Base-by-base conservation (phyloP, 2,329 filamentous ascomycete species). In the Diaporthe amygdali region DNA sequence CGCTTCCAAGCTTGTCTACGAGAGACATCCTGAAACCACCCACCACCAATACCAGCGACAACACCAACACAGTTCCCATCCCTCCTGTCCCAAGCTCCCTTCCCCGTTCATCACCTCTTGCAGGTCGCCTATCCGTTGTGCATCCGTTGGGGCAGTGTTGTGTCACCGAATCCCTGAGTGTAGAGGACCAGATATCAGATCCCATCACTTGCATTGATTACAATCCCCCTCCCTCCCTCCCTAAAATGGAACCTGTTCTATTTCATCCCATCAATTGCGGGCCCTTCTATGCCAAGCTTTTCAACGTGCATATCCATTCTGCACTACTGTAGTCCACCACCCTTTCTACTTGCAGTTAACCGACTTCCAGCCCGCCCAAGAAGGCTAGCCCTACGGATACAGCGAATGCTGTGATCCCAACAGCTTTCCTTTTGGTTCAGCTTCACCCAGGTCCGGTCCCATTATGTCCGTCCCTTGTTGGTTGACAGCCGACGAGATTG, bases 211-310 rank as follows among this genome's bases (percentile, higher is more conserved):
- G 20, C 27, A 46, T 14, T n/a, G n/a, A n/a, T n/a, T n/a, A n/a
- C n/a, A n/a, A n/a, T n/a, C n/a, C n/a, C n/a, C n/a, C n/a, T 9
- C 56, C 41, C 47, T 2, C 27, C n/a, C 41, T 22, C 39, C 17
- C 25, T 25, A 34, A 12, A 20, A 32, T 32, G 56, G 25, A 32
- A 47, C 32, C 25, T 3, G 30, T 46, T 20, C 32, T 41, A 47
- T 25, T 64, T 49, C 59, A 41, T 64, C 59, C 44, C 44, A 37
- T 37, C 44, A 25, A 37, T 64, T 64, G 59, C 30, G 59, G 59
- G 59, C 14, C 59, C 44, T 37, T 6, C n/a, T 49, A 20, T 64
- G 44, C 59, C 59, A 64, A 64, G 59, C 41, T 64, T 64, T 49
- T 22, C 27, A 64, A 25, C 27, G 39, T 46, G 39, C 56, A 63